These are phyloP conservation scores for Neofusicoccum umdonicola DNA, from an alignment of 2,329 filamentous ascomycete species.

Conservation along the genomic window DNA sequence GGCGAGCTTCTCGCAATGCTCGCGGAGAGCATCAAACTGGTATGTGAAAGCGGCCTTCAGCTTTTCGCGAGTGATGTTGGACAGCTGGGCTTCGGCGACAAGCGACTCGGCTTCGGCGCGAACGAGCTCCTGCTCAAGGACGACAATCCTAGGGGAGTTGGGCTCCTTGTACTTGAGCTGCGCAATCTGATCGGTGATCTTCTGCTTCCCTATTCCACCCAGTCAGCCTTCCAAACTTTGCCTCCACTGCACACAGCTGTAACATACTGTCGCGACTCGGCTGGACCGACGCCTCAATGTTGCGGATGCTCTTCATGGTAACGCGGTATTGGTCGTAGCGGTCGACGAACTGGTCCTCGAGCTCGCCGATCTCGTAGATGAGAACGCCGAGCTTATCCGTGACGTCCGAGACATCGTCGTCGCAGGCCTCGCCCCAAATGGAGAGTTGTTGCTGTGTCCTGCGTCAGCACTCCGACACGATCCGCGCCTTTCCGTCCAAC, in stretches of 20 bases:
- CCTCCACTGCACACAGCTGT: not conserved
- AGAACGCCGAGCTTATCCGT: constrained; percentile 98
- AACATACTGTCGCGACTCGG: constrained; percentile 89
- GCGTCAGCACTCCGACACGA: too few species aligned
- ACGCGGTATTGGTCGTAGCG: constrained; percentile 99
- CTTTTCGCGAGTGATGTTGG: constrained; percentile 99
- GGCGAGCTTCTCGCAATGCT: constrained; percentile 97
- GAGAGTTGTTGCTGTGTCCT: constrained; percentile 86
- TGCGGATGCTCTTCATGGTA: constrained; percentile 98
- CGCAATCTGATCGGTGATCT: constrained; percentile 97
- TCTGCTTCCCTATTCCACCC: constrained; percentile 75
- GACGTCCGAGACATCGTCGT: constrained; percentile 97
- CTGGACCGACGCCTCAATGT: constrained; percentile 98
- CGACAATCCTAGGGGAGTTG: constrained; percentile 94
- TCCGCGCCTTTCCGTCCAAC: not conserved
- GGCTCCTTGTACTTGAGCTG: constrained; percentile 99
- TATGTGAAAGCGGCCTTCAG: constrained; percentile 97
- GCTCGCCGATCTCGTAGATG: constrained; percentile 96
- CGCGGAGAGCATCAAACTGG: constrained; percentile 94
- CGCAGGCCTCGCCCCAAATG: constrained; percentile 91
- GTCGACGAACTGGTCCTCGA: constrained; percentile 97
- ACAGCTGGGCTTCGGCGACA: constrained; percentile 94
- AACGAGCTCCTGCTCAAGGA: constrained; percentile 97
- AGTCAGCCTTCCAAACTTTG: not conserved
- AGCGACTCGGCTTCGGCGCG: constrained; percentile 98